These are phyloP conservation scores for Beverwykella pulmonaria DNA, from an alignment of 495 filamentous ascomycete genomes.

Conservation along the genomic window DNA sequence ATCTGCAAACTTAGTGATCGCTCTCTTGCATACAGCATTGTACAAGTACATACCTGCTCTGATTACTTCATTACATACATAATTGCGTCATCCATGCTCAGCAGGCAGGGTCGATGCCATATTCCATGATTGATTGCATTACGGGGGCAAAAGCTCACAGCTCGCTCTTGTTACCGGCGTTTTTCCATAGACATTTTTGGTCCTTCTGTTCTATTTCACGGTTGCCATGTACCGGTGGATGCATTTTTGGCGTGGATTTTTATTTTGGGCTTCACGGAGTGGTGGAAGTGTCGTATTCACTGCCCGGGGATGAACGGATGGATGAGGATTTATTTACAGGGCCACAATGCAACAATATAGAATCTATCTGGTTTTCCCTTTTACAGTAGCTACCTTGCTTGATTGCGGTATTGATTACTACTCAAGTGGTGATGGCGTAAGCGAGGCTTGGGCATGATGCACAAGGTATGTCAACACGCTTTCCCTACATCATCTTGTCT, in stretches of 20 bases:
- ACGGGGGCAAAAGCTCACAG: neutral
- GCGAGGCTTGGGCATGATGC: too few relatives aligned
- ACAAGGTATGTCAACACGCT: too few relatives aligned
- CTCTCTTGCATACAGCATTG: neutral
- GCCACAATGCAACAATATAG: constrained; percentile 3
- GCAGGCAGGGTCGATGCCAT: neutral
- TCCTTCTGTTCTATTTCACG: neutral
- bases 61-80: neutral
- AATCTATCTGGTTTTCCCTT: neutral
- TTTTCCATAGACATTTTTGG: neutral
- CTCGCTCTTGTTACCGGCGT: neutral
- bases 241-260: neutral
- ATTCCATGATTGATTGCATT: neutral
- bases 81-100: neutral
- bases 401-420: too few relatives aligned
- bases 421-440: too few relatives aligned
- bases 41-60: neutral
- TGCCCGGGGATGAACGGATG: neutral
- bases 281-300: neutral
- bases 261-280: neutral
- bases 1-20: neutral
- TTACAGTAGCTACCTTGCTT: too few relatives aligned
- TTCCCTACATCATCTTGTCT: too few relatives aligned
- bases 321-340: neutral
- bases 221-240: neutral